These are phyloP conservation scores for Exophiala viscosa DNA, from an alignment of 2,329 filamentous ascomycete genomes.

Conservation along the genomic window DNA sequence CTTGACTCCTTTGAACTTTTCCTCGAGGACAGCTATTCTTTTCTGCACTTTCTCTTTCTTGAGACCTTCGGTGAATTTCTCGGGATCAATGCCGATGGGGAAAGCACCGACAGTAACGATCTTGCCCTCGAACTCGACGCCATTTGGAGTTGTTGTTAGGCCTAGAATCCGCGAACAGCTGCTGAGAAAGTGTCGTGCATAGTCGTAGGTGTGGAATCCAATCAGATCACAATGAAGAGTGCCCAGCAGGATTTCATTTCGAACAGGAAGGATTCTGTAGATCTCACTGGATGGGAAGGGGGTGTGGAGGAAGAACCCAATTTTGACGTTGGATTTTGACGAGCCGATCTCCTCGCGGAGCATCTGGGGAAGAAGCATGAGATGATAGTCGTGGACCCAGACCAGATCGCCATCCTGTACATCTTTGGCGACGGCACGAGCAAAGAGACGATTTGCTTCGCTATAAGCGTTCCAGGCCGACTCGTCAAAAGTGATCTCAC, in stretches of 20 bases:
- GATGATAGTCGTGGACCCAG: no score
- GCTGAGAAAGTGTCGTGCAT: slow-evolving; percentile 95
- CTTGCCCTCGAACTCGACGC: slow-evolving; percentile 84
- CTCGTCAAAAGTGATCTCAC: slow-evolving; percentile 97
- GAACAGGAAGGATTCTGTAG: slow-evolving; percentile 89
- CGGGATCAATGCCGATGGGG: slow-evolving; percentile 95
- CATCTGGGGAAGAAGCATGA: slow-evolving; percentile 86
- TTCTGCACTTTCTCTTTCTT: slow-evolving; percentile 82
- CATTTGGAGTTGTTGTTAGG: slow-evolving; percentile 75
- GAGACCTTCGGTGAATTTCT: slow-evolving; percentile 88
- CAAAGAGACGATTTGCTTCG: slow-evolving; percentile 89
- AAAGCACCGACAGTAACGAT: slow-evolving; percentile 91
- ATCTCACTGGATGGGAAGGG: slow-evolving; percentile 97
- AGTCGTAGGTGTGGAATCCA: slow-evolving; percentile 98
- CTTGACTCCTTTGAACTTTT: slow-evolving; percentile 94
- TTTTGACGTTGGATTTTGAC: slow-evolving; percentile 85
- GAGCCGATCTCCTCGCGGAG: slow-evolving; percentile 81
- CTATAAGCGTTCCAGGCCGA: slow-evolving; percentile 89
- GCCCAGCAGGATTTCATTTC: slow-evolving; percentile 81
- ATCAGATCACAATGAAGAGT: slow-evolving; percentile 92
- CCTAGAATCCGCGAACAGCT: slow-evolving; percentile 88
- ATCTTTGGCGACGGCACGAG: slow-evolving; percentile 78
- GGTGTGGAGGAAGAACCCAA: slow-evolving; percentile 97
- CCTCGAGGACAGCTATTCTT: slow-evolving; percentile 76
- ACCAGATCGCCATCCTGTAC: slow-evolving; percentile 75